Evolutionary conservation across 345 rosid species (phyloP).

Genomic region (Sonneratia alba): DNA sequence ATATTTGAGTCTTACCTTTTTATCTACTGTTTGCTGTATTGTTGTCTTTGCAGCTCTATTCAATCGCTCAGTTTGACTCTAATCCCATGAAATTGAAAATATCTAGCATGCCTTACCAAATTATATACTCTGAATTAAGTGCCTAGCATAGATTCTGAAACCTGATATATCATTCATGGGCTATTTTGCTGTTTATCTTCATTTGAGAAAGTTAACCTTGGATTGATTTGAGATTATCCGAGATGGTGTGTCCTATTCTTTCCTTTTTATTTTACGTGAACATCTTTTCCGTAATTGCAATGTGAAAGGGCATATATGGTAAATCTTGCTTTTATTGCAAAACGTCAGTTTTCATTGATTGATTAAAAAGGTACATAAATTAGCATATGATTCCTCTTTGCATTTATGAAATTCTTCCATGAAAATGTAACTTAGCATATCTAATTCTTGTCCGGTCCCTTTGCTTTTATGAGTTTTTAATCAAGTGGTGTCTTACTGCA

Average conservation of each 20-base stretch:
- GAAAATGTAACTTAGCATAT: no score
- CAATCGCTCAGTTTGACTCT: not conserved
- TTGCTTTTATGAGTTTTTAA: not conserved
- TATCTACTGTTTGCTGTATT: not conserved
- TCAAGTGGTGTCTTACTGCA: not conserved
- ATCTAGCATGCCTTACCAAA: not conserved
- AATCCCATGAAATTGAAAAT: not conserved
- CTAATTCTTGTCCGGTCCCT: not conserved
- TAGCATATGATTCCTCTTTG: not conserved
- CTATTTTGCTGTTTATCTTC: not conserved
- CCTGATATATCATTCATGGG: not conserved
- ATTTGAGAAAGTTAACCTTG: not conserved
- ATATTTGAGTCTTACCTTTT: not conserved
- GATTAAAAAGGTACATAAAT: not conserved
- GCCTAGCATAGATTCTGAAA: not conserved
- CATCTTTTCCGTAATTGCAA: not conserved
- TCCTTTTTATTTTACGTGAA: not conserved
- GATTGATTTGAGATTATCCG: not conserved
- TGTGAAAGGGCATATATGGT: not conserved
- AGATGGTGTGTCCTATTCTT: not conserved
- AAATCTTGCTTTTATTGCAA: not conserved
- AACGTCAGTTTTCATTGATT: not conserved
- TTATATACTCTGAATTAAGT: not conserved
- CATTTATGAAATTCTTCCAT: not conserved
- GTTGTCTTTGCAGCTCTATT: not conserved